These are phyloP conservation scores for Scutellaria galericulata DNA, from an alignment of 257 asterid genomes.

Conservation along the genomic window DNA sequence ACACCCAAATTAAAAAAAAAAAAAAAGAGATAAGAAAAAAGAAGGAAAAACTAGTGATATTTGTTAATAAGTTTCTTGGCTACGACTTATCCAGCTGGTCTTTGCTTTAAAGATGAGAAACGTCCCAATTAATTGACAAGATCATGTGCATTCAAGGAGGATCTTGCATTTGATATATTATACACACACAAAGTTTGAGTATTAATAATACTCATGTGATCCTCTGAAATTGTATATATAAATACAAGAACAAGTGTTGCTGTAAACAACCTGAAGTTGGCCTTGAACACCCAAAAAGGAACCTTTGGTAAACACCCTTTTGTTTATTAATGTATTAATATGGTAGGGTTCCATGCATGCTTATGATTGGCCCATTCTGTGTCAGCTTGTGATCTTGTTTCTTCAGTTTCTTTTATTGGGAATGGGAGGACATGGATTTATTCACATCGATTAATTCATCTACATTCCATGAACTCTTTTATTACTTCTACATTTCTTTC, in stretches of 20 bases:
- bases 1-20: not conserved
- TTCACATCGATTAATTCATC: not conserved
- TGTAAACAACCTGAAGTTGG: slow-evolving; percentile 33
- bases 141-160: slow-evolving; percentile 41
- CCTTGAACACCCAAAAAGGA: slow-evolving; percentile 22
- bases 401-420: not conserved
- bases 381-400: not conserved
- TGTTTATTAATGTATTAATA: slow-evolving; percentile 1
- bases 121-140: slow-evolving; percentile 17
- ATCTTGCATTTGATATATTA: slow-evolving; percentile 21
- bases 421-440: not conserved
- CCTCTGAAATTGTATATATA: slow-evolving; percentile 8
- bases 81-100: slow-evolving; percentile 26
- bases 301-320: not conserved
- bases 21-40: not conserved
- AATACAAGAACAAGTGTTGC: not conserved
- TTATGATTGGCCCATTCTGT: slow-evolving; percentile 20
- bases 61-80: not conserved
- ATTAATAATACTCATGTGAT: slow-evolving; percentile 30
- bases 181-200: not conserved
- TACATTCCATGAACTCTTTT: not conserved
- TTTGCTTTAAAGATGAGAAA: not conserved
- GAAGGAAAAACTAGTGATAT: not conserved
- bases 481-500: too few relatives aligned
- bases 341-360: slow-evolving; percentile 9